Percentiles rank a stretch among this genome's conserved stretches.
phyloP scores from a whole-genome alignment of 2,329 filamentous ascomycete genomes.

The Neofusicoccum laricinum region DNA sequence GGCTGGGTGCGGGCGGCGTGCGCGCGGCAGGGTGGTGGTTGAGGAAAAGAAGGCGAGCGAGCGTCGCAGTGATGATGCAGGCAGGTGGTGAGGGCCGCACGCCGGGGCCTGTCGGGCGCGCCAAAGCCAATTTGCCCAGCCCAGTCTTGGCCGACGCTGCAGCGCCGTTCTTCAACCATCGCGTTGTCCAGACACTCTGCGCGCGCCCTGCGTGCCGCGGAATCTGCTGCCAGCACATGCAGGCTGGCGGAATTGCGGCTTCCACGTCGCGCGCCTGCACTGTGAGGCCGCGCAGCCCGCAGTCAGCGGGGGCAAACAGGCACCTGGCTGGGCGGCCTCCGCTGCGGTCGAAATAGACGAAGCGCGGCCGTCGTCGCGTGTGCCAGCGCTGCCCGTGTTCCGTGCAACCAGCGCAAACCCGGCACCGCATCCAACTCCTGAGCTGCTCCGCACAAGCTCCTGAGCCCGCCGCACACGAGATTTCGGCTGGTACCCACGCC shows the following conservation, averaged over 20 bases:
- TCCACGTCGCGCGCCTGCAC: not conserved
- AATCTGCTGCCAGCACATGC: not conserved
- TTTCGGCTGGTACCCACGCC: not conserved
- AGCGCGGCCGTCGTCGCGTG: not conserved
- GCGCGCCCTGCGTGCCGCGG: not conserved
- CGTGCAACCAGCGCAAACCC: conserved; percentile 8
- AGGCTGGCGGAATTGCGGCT: not conserved
- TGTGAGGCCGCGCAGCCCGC: too few species aligned
- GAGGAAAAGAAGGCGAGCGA: not conserved
- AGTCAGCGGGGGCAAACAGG: not conserved
- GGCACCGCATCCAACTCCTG: conserved; percentile 3
- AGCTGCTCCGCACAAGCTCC: not conserved
- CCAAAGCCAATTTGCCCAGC: conserved; percentile 1
- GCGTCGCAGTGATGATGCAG: not conserved
- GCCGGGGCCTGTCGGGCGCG: conserved; percentile 1
- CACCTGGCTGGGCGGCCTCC: not conserved
- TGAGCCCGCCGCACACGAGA: conserved; percentile 3
- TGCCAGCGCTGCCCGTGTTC: conserved; percentile 9
- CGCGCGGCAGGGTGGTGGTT: conserved; percentile 7
- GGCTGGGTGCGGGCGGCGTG: not conserved
- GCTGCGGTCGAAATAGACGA: conserved; percentile 11
- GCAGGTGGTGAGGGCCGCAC: conserved; percentile 12
- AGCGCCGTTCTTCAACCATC: not conserved
- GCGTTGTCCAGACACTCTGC: conserved; percentile 5
- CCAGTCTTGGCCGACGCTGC: conserved; percentile 7